Base-by-base conservation (phyloP, 2,329 filamentous ascomycete genomes). In the Chaetomiaceae sp. region DNA sequence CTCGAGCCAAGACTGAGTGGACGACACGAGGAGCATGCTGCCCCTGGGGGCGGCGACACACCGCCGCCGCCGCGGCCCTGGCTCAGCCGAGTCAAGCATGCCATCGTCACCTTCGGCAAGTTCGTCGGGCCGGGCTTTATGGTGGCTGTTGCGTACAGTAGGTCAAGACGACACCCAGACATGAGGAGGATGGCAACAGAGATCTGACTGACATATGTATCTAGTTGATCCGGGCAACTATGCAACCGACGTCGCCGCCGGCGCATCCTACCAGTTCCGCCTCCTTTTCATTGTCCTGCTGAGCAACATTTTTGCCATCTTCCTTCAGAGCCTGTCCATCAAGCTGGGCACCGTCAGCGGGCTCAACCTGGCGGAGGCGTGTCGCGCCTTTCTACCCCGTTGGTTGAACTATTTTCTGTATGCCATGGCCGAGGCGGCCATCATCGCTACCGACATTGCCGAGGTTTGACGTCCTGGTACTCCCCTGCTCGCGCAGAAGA, bases 91-190 rank as follows among this genome's bases (percentile, higher is more conserved):
- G 36, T 63, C 7, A 52, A 56, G 38, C 45, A 61, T 14, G 50
- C 64, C 14, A 18, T 75, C 35, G 41, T 66, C 52, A 79, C 74
- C 32, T 78, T 78, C 57, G 60, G 67, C 35, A 71, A 68, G 52
- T 82, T 86, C 62, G 65, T 86, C 39, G 83, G 83, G 0, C 82
- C 83, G 9, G 83, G 83, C 1, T 84, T 85, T 59, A 78, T 86
- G 64, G 70, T 79, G 29, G 69, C 75, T 5, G 76, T 79, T 27
- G 75, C 76, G 2, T 79, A 79, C 61, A 79, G 72, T 75, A 61
- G 55, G 71, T 63, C 6, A 9, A 26, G 10, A 30, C 26, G 19
- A 27, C 34, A 9, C 29, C 9, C 7, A 42, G 19, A 30, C 4
- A 36, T n/a, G n/a, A n/a, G n/a, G n/a, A n/a, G n/a, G n/a, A n/a